Base-by-base conservation (phyloP, 257 asterid genomes). In the Solanum virginianum region DNA sequence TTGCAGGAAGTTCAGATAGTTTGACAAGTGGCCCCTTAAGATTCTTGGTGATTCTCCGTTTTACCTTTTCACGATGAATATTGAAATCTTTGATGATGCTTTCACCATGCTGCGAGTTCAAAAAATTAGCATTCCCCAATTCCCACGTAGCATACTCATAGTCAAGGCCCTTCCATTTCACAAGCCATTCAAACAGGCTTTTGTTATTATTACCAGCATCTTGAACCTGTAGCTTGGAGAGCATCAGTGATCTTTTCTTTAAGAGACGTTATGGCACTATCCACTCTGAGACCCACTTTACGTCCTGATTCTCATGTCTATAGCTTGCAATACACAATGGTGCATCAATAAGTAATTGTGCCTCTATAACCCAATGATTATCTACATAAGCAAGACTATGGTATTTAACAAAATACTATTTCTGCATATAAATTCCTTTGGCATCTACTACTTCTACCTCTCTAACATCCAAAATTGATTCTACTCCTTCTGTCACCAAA, bases 291-390 rank as follows among this genome's bases (percentile, higher is more conserved):
- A 84, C 90, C 97, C 97, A 92, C 62, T 83, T 89, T 80, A 88
- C 85, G 68, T 20, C 97, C 96, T 91, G 91, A 80, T 89, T 79
- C 49, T 88, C 87, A 80, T 84, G 87, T 84, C 62, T 88, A 86
- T 86, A 91, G 81, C 84, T 84, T 71, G 92, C 88, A 84, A 92
- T 84, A 63, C 91, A 89, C 63, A 45, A 49, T 70, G 93, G 91
- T 83, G 74, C 85, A 89, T 90, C 92, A 79, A 86, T 66, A 68
- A 91, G 92, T 86, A 94, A 84, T 66, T 86, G 92, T 45, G 84
- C 84, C 85, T 92, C 95, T n/a, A 94, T 88, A 51, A 92, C 91
- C 97, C 97, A 94, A 32, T 90, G 94, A 87, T 91, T 92, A 91
- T 94, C 93, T 89, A 91, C 84, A 80, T 94, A 95, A 81, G 95